phyloP scores from a whole-genome alignment of 2,329 filamentous ascomycete species.

The Trichoderma sp. region DNA sequence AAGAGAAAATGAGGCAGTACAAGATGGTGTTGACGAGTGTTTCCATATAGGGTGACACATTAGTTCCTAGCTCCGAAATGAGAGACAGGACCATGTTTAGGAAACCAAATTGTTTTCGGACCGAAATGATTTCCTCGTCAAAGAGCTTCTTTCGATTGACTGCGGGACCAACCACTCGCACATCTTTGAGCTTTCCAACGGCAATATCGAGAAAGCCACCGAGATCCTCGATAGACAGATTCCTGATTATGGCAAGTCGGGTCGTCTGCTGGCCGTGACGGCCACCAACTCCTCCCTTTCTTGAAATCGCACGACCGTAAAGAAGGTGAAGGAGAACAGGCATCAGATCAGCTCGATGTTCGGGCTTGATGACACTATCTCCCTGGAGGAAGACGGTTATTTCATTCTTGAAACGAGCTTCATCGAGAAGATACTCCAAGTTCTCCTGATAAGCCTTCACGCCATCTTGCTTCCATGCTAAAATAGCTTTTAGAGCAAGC shows the following conservation, averaged over 20 bases:
- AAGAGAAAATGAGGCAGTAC: constrained; percentile 74
- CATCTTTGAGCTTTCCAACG: constrained; percentile 63
- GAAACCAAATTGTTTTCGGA: constrained; percentile 83
- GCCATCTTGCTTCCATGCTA: constrained; percentile 81
- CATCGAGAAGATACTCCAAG: constrained; percentile 81
- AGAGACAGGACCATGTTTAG: constrained; percentile 88
- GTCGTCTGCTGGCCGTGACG: constrained; percentile 78
- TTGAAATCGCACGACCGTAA: constrained; percentile 84
- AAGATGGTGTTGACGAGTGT: constrained; percentile 73
- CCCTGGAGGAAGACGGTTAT: constrained; percentile 83
- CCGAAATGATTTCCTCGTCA: constrained; percentile 56
- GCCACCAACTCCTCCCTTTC: constrained; percentile 71
- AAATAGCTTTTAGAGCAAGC: constrained; percentile 74
- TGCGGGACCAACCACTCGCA: constrained; percentile 55
- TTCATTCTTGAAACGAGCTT: constrained; percentile 88
- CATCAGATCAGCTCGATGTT: constrained; percentile 72
- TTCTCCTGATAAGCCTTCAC: constrained; percentile 80
- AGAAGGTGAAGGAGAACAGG: constrained; percentile 82
- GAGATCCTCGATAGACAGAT: constrained; percentile 70
- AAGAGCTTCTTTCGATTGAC: constrained; percentile 51
- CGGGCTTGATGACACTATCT: constrained; percentile 66
- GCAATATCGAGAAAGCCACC: constrained; percentile 80
- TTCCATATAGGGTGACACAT: constrained; percentile 64
- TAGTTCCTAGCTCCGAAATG: constrained; percentile 76
- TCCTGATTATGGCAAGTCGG: constrained; percentile 75